Evolutionary conservation across 805 yeast species (phyloP).

Genomic region (Nakazawaea peltata): DNA sequence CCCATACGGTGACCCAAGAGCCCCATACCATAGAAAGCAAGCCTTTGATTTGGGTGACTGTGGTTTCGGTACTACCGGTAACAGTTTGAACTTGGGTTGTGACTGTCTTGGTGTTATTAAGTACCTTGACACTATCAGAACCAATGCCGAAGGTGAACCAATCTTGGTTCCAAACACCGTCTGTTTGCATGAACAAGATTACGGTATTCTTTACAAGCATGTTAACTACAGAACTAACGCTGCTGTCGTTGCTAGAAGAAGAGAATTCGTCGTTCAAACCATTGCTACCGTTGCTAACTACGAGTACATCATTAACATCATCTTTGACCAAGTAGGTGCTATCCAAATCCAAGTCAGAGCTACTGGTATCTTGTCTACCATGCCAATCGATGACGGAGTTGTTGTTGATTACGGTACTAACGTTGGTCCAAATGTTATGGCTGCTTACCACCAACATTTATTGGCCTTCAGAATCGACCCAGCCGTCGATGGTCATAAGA

Average conservation of each 20-base stretch:
- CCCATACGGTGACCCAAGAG: conserved; percentile 81
- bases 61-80: conserved; percentile 73
- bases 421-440: conserved; percentile 76
- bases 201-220: conserved; percentile 72
- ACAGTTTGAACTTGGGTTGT: conserved; percentile 64
- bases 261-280: conserved; percentile 74
- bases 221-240: conserved; percentile 67
- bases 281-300: conserved; percentile 82
- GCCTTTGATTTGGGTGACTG: conserved; percentile 83
- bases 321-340: conserved; percentile 72
- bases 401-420: conserved; percentile 64
- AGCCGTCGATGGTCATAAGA: conserved; percentile 74
- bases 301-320: conserved; percentile 67
- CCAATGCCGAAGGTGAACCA: conserved; percentile 54
- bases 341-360: conserved; percentile 77
- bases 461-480: conserved; percentile 76
- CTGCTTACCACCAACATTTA: conserved; percentile 80
- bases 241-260: conserved; percentile 67
- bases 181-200: conserved; percentile 77
- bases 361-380: conserved; percentile 79
- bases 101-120: conserved; percentile 78
- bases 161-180: conserved; percentile 57
- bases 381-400: conserved; percentile 68
- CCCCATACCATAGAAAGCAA: conserved; percentile 79
- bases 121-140: conserved; percentile 57